These are phyloP conservation scores for Blastobotrys arbuscula DNA, from an alignment of 1,139 yeast species.

Conservation along the genomic window DNA sequence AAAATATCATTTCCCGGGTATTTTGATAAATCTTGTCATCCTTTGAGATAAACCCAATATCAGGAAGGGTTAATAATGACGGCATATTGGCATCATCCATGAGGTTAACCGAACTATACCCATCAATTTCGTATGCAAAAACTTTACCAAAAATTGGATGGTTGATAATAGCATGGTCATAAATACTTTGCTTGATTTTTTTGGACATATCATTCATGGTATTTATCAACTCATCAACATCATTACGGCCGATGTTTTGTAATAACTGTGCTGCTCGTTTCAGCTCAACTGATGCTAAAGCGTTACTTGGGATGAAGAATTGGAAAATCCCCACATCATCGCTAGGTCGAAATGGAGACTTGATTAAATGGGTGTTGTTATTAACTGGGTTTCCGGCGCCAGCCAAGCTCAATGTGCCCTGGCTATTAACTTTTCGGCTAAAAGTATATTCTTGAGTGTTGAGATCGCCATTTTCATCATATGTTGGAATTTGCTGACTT, in stretches of 20 bases:
- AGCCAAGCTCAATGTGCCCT: slow-evolving; percentile 71
- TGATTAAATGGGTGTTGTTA: slow-evolving; percentile 58
- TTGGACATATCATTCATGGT: slow-evolving; percentile 38
- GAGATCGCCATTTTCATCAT: slow-evolving; percentile 46
- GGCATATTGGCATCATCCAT: slow-evolving; percentile 94
- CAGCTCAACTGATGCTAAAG: slow-evolving; percentile 66
- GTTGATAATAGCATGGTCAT: slow-evolving; percentile 54
- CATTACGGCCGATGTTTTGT: slow-evolving; percentile 20
- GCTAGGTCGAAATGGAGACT: slow-evolving; percentile 89
- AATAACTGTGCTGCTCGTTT: slow-evolving; percentile 30
- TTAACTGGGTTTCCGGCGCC: slow-evolving; percentile 86
- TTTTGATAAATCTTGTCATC: slow-evolving; percentile 61
- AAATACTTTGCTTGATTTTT: slow-evolving; percentile 51
- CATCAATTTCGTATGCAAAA: slow-evolving; percentile 86
- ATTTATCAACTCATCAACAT: slow-evolving; percentile 22
- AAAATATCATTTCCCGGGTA: slow-evolving; percentile 69
- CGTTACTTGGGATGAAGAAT: slow-evolving; percentile 81
- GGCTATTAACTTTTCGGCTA: slow-evolving; percentile 68
- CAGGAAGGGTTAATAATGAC: slow-evolving; percentile 71
- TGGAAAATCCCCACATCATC: slow-evolving; percentile 83
- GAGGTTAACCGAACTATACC: slow-evolving; percentile 63
- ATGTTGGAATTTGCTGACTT: slow-evolving; percentile 62
- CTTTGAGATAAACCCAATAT: slow-evolving; percentile 53
- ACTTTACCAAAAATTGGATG: slow-evolving; percentile 72
- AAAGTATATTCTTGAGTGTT: slow-evolving; percentile 47